A percentile compares a stretch with the other conserved stretches of the same genome.
Evolutionary conservation across 257 asterid genomes (phyloP).

Genomic region (Mentha longifolia): DNA sequence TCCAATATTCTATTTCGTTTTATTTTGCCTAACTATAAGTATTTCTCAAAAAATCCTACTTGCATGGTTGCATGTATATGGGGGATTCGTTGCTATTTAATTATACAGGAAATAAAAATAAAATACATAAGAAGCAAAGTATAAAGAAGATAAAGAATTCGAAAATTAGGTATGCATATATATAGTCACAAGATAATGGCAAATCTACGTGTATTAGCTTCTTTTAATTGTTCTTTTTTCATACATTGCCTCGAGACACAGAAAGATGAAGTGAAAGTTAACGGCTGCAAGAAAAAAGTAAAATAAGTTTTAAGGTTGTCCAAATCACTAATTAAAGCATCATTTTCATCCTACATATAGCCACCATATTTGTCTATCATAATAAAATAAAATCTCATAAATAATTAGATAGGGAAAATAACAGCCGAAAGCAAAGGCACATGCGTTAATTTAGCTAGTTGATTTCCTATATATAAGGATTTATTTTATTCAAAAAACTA

Average conservation of each 20-base stretch:
- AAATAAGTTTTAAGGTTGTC: conserved; percentile 27
- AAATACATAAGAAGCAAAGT: conserved; percentile 1
- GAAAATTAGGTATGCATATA: not conserved
- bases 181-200: conserved; percentile 30
- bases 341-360: conserved; percentile 11
- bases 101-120: not conserved
- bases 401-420: not conserved
- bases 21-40: not conserved
- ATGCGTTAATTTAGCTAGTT: no score
- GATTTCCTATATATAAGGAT: no score
- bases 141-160: not conserved
- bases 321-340: conserved; percentile 33
- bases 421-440: conserved; percentile 25
- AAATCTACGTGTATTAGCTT: conserved; percentile 36
- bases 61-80: not conserved
- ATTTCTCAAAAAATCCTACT: not conserved
- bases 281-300: conserved; percentile 25
- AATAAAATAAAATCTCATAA: not conserved
- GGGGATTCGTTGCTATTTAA: not conserved
- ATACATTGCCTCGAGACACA: conserved; percentile 45
- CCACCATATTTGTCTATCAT: not conserved
- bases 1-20: no score
- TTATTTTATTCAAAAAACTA: no score
- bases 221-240: conserved; percentile 19
- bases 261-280: conserved; percentile 28